A percentile compares a stretch with the other conserved stretches of the same genome.
These are phyloP conservation scores for Phoenix roebelenii DNA, from an alignment of 176 grass and related monocot genomes.

Conservation along the genomic window DNA sequence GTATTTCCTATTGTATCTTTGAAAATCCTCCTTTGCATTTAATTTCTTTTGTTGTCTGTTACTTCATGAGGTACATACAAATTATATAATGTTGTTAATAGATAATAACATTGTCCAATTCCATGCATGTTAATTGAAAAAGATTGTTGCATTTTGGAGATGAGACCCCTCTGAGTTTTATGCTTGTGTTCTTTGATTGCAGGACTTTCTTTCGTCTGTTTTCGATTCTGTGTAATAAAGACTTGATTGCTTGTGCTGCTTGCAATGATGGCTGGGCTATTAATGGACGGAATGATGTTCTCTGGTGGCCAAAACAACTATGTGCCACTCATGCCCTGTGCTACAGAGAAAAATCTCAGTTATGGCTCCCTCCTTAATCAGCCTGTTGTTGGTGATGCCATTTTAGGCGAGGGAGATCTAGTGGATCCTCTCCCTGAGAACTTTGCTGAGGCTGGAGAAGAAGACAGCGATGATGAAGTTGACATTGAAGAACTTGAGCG, in stretches of 20 bases:
- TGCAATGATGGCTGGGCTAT: slow-evolving; percentile 13
- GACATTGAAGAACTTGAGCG: slow-evolving; percentile 86
- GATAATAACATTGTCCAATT: too few relatives aligned
- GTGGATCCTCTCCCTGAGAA: slow-evolving; percentile 26
- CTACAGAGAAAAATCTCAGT: slow-evolving; percentile 6
- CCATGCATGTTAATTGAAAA: too few relatives aligned
- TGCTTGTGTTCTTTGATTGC: background rate
- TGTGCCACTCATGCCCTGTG: slow-evolving; percentile 11
- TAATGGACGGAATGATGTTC: slow-evolving; percentile 17
- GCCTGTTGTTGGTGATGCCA: slow-evolving; percentile 22
- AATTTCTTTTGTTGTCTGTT: too few relatives aligned
- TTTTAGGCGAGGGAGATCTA: slow-evolving; percentile 37
- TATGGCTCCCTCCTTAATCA: background rate
- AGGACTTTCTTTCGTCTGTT: background rate
- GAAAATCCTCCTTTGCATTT: too few relatives aligned
- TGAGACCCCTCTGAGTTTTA: background rate
- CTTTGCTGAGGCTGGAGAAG: slow-evolving; percentile 16
- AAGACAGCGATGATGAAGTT: slow-evolving; percentile 36
- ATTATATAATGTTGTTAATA: too few relatives aligned
- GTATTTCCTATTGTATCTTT: too few relatives aligned
- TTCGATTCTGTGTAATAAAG: background rate
- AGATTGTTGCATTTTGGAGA: too few relatives aligned
- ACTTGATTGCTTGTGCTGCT: background rate
- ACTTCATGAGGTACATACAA: too few relatives aligned
- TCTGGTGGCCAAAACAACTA: background rate